Evolutionary conservation across 179 eudicot species (phyloP), one percentile per base, ranked within the genome.

Genomic region (Corrigiola litoralis): DNA sequence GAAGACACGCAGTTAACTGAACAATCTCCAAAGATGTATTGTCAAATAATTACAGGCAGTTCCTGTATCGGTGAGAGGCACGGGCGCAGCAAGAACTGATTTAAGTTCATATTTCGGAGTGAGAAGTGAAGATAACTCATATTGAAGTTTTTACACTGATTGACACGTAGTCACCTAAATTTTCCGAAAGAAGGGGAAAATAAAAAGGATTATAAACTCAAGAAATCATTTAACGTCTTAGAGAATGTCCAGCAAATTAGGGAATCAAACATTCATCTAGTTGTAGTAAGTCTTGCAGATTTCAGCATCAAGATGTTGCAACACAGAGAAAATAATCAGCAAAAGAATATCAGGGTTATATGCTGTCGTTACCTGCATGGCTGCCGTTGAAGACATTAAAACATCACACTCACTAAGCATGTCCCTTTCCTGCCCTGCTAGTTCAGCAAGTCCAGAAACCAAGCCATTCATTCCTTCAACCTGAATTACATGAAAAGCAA

Each of bases 341-440:
- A 41, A 55, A 8, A 25, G 5, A n/a, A 27, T 12, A 36, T 32
- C 23, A 32, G 32, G 10, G 8, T 49, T 61, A n/a, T 32, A 34
- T 11, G 16, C 25, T 25, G 52, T 66, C 24, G 66, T 75, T 47
- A 90, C 99, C 99, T 90, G 94, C 87, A 90, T 65, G 64, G 84
- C 84, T 42, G 86, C 70, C 55, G 85, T 72, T 52, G 87, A 85
- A 66, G 86, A 79, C 77, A 88, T 63, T 42, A 86, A 67, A 72
- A 82, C 72, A 52, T 86, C 95, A 71, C 97, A 87, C 68, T 86
- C 91, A 66, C 82, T 80, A 65, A 90, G 84, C 92, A 81, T 76
- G 71, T 94, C 90, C 80, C 84, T 87, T 67, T 85, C 94, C 58
- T 78, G 82, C 51, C 86, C 85, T 63, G 90, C 84, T 61, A 83